Evolutionary conservation across 495 filamentous ascomycete genomes (phyloP).

Genomic region (Neurospora tetraspora): DNA sequence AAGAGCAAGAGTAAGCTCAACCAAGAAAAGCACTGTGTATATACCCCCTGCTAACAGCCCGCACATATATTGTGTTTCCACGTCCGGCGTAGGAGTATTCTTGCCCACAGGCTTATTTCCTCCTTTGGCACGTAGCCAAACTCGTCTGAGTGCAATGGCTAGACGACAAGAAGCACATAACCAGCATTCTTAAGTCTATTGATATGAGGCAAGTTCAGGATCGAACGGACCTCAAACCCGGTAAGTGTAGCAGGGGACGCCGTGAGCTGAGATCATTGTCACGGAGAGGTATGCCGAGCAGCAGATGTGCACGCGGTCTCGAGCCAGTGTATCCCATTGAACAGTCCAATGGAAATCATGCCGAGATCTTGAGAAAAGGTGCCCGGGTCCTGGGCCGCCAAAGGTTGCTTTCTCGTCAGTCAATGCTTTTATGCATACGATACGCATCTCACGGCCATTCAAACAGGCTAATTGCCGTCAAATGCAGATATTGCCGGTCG

Average conservation of each 20-base stretch:
- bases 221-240: neutral
- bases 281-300: slow-evolving; percentile 18
- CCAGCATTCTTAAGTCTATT: neutral
- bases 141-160: neutral
- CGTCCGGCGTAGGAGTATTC: no score
- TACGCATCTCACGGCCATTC: neutral
- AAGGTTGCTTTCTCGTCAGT: slow-evolving; percentile 1
- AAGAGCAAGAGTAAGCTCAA: neutral
- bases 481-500: slow-evolving; percentile 11
- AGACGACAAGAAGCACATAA: neutral
- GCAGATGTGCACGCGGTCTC: slow-evolving; percentile 1
- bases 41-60: neutral
- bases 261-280: slow-evolving; percentile 8
- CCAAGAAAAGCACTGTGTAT: neutral
- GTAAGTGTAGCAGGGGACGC: neutral
- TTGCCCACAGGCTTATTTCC: neutral
- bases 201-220: neutral
- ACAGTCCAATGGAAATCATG: slow-evolving; percentile 6
- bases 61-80: slow-evolving; percentile 2
- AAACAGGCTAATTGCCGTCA: slow-evolving; percentile 22
- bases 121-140: neutral
- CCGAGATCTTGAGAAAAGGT: slow-evolving; percentile 3
- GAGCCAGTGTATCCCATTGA: slow-evolving; percentile 1
- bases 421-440: neutral
- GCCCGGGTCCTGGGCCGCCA: slow-evolving; percentile 1